Conservation (phyloP, 2,329 filamentous ascomycete genomes). For the Arthrobotrys sphaeroides region DNA sequence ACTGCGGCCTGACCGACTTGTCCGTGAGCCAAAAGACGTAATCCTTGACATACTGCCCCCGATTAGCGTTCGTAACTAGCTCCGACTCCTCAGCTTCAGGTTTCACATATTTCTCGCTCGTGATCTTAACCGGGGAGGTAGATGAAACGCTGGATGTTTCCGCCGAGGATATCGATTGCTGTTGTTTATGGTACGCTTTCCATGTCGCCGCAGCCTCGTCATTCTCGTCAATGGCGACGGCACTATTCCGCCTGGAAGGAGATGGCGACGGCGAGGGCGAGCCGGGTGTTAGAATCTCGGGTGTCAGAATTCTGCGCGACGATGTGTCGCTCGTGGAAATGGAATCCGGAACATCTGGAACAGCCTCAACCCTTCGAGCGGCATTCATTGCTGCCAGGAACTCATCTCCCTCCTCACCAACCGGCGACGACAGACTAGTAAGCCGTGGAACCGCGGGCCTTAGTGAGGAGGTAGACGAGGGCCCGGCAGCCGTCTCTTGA, state of each 20-base stretch:
- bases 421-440: slow-evolving; percentile 5
- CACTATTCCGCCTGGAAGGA: slow-evolving; percentile 27
- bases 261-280: slow-evolving; percentile 34
- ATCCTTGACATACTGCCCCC: slow-evolving; percentile 79
- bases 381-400: slow-evolving; percentile 33
- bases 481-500: not conserved
- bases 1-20: slow-evolving; percentile 79
- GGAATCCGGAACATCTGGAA: slow-evolving; percentile 33
- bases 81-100: slow-evolving; percentile 40
- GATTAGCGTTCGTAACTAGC: slow-evolving; percentile 82
- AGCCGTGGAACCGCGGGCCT: slow-evolving; percentile 1
- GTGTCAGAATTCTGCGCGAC: slow-evolving; percentile 36
- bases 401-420: slow-evolving; percentile 30
- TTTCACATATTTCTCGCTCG: slow-evolving; percentile 34
- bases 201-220: slow-evolving; percentile 49
- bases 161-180: slow-evolving; percentile 10
- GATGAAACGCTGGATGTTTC: slow-evolving; percentile 36
- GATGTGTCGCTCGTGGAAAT: slow-evolving; percentile 47
- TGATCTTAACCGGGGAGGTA: slow-evolving; percentile 42
- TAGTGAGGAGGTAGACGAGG: not conserved
- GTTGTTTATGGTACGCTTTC: slow-evolving; percentile 50
- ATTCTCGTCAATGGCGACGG: slow-evolving; percentile 39
- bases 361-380: slow-evolving; percentile 15
- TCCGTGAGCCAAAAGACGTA: slow-evolving; percentile 86
- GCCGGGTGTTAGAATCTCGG: slow-evolving; percentile 19